Conservation (phyloP, 805 yeast genomes). For the Candida coleopterorum region DNA sequence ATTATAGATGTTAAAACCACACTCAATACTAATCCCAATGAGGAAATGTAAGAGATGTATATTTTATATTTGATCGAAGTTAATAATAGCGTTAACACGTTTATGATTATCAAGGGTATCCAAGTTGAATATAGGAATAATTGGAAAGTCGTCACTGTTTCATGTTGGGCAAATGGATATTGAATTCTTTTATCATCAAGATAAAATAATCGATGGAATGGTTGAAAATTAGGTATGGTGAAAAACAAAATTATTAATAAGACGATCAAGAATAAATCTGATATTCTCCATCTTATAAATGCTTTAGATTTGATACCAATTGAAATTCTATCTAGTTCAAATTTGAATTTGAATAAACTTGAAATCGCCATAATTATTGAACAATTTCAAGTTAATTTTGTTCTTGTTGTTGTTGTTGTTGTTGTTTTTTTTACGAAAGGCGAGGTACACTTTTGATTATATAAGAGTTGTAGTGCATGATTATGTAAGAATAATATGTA, state of each 20-base stretch:
- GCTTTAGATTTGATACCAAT: slow-evolving; percentile 18
- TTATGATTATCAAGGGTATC: slow-evolving; percentile 44
- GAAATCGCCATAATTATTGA: too few species aligned
- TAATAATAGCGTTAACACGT: slow-evolving; percentile 30
- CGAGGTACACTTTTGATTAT: too few species aligned
- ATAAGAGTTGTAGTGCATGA: too few species aligned
- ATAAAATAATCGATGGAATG: slow-evolving; percentile 75
- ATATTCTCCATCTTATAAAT: slow-evolving; percentile 24
- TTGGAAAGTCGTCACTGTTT: slow-evolving; percentile 58
- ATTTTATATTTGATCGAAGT: slow-evolving; percentile 50
- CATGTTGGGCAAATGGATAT: slow-evolving; percentile 75
- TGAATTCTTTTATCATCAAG: slow-evolving; percentile 71
- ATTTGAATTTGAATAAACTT: too few species aligned
- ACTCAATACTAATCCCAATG: slow-evolving; percentile 62
- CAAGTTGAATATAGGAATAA: slow-evolving; percentile 52
- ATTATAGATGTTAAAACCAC: slow-evolving; percentile 55
- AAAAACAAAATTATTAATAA: slow-evolving; percentile 20
- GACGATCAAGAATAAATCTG: slow-evolving; percentile 20
- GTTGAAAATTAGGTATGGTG: slow-evolving; percentile 30
- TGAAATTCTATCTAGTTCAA: slow-evolving; percentile 29
- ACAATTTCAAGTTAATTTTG: too few species aligned
- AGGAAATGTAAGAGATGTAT: slow-evolving; percentile 58
- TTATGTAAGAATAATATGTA: too few species aligned
- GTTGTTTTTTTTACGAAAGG: too few species aligned
- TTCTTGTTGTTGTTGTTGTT: too few species aligned